These are phyloP conservation scores for Gillenia trifoliata DNA, from an alignment of 306 rosid genomes.

Conservation along the genomic window DNA sequence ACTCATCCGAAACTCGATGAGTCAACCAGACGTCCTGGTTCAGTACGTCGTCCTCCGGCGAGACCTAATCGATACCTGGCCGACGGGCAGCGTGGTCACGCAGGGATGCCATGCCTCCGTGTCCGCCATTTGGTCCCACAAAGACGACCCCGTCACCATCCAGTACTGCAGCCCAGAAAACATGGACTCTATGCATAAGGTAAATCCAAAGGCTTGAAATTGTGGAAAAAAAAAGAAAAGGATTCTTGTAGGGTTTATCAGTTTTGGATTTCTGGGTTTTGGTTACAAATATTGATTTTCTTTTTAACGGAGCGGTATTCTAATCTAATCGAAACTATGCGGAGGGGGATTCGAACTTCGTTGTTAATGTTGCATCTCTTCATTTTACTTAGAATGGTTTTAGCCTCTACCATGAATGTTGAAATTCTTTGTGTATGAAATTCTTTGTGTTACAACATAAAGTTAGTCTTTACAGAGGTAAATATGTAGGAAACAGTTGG, in stretches of 20 bases:
- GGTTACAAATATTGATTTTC: background rate
- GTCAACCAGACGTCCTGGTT: conserved; percentile 55
- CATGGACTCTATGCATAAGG: conserved; percentile 88
- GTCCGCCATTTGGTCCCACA: conserved; percentile 66
- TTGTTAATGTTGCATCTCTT: background rate
- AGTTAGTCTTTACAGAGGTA: background rate
- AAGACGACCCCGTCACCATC: conserved; percentile 54
- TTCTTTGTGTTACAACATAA: background rate
- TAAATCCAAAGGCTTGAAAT: background rate
- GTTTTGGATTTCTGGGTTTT: background rate
- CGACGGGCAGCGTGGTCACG: conserved; percentile 77
- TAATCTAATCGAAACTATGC: too few relatives aligned
- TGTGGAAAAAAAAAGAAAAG: background rate
- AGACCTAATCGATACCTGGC: conserved; percentile 84
- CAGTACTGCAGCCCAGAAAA: conserved; percentile 63
- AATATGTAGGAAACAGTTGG: background rate
- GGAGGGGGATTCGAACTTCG: background rate
- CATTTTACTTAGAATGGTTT: background rate
- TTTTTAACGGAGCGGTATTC: too few relatives aligned
- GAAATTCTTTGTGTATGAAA: background rate
- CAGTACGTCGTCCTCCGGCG: conserved; percentile 96
- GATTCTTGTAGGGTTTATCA: background rate
- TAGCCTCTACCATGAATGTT: background rate
- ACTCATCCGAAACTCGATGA: conserved; percentile 52
- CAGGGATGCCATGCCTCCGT: conserved; percentile 95